Evolutionary conservation across 805 yeast genomes (phyloP), one percentile per base, ranked within the genome.

Genomic region (Saccharomycopsis fermentans): DNA sequence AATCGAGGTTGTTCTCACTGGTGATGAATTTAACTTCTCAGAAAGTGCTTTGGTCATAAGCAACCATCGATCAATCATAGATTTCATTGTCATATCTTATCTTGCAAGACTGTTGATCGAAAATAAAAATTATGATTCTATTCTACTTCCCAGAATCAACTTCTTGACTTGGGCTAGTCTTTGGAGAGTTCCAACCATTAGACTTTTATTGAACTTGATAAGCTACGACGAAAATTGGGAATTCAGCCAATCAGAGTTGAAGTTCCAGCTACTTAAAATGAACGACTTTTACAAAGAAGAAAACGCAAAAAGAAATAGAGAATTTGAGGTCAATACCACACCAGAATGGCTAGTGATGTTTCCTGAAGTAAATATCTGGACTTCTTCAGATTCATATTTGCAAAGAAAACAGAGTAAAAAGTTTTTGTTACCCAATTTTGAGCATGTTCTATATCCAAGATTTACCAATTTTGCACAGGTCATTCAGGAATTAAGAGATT

Each of bases 321-420:
- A 47, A n/a, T 36, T 65, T 63, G 61, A 19, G 4, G 64, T 62
- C n/a, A 74, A 75, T 2, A 75, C 69, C 37, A 67, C 64, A n/a
- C 74, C 73, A 29, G 78, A 80, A 63, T 83, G 95, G 88, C 64
- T 90, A 0, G 82, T 84, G 0, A 63, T 87, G 8, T 90, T 90
- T 63, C 97, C 97, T 0, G 97, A 91, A 69, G 96, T 87, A 4
- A 87, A 86, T 65, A 80, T 86, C 6, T 79, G 81, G 69, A 79
- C 83, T 0, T 73, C 77, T 11, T 77, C 77, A 39, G 75, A 76
- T 52, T 68, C 63, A 47, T 73, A 52, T 63, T 68, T 65, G 55
- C 95, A 90, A 61, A 73, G 76, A 43, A 74, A 77, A 34, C 75
- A 82, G 61, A 76, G 84, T 53, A 78, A 77, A 47, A 76, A 77